Conservation (phyloP, 2,329 filamentous ascomycete species). For the Paecilomyces formosus region DNA sequence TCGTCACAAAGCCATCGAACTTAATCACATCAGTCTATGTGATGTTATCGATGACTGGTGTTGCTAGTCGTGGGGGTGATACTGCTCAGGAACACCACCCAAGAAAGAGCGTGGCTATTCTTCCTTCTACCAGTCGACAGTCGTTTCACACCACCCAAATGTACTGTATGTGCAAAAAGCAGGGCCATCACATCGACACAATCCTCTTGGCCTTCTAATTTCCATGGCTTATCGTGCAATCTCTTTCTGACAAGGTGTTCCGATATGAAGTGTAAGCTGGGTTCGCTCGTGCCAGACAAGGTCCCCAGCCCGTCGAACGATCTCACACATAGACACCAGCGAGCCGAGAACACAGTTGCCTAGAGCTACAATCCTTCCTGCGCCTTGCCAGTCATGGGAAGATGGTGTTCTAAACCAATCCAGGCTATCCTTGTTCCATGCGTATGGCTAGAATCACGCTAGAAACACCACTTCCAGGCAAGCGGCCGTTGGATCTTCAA, state of each 20-base stretch:
- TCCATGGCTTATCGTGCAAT: background rate
- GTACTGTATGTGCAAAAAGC: background rate
- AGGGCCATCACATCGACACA: background rate
- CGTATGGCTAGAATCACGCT: constrained; percentile 19
- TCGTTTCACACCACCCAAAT: background rate
- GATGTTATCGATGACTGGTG: background rate
- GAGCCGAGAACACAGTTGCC: background rate
- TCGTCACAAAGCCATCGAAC: background rate
- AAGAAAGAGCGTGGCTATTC: background rate
- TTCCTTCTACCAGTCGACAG: background rate
- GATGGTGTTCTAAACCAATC: background rate
- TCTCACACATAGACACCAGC: background rate
- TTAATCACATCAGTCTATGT: background rate
- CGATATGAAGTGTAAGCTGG: background rate
- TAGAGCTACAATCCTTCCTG: background rate
- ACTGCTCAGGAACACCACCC: background rate
- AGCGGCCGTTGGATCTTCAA: background rate
- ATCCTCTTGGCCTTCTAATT: background rate
- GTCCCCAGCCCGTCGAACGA: background rate
- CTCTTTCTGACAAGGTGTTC: background rate
- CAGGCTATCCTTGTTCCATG: background rate
- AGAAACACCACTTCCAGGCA: constrained; percentile 9
- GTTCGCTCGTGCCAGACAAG: background rate
- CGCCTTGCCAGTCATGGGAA: background rate
- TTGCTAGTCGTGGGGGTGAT: background rate